Base-by-base conservation (phyloP, 768 basidiomycete genomes). In the Dioszegia aurantiaca region DNA sequence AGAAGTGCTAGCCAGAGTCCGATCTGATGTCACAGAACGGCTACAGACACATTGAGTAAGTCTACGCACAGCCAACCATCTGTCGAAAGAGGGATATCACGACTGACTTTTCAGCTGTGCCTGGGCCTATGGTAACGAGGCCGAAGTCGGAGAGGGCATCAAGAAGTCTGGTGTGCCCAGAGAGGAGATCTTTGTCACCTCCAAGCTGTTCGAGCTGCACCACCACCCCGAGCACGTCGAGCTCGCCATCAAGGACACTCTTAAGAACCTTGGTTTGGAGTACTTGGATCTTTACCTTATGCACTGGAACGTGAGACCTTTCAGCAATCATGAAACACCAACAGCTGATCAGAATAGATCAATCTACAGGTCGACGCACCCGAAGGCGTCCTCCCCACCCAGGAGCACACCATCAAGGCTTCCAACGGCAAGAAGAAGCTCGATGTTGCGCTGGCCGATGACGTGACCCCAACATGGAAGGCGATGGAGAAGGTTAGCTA, bases 281-380 rank as follows among this genome's bases (percentile, higher is more conserved):
- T 89, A 89, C 73, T 80, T 91, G 49, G 88, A 90, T 72, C 73
- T 90, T 46, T 90, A 89, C 70, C 78, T 91, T 48, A 87, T 89
- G 59, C 87, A 89, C 69, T 90, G 87, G 87, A 86, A 66, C 49
- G 52, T 55, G 57, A 42, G 30, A 8, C 19, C 33, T 19, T 37
- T 39, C 19, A 16, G 3, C 17, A 4, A 30, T 8, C 3, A 36
- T 16, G 31, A 26, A 11, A n/a, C n/a, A n/a, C 19, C 23, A 4
- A 24, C 16, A 27, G 51, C 51, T 53, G 37, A 53, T 23, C 11
- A 4, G 14, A 26, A 2, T 44, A 67, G 65, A 68, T 68, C 55
- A 59, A 61, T 57, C 58, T 61, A 57, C 62, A 69, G 58, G 60
- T 62, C 43, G 61, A 72, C 47, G 56, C 62, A 47, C 58, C 62